Percentiles rank a stretch among this genome's conserved stretches.
These are phyloP conservation scores for Jaltomata sinuosa DNA, from an alignment of 257 asterid genomes.

Conservation along the genomic window DNA sequence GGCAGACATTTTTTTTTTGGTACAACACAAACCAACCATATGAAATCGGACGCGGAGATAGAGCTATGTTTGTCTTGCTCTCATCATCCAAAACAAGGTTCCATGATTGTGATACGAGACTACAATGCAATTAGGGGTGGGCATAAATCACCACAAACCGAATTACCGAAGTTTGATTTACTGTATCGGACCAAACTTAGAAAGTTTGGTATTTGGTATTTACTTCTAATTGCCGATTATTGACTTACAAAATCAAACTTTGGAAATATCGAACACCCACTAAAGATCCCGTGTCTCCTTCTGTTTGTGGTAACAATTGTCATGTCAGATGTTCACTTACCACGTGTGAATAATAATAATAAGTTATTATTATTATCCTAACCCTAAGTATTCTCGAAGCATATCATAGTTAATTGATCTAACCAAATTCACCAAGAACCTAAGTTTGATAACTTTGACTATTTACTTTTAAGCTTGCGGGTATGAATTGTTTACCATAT, in stretches of 20 bases:
- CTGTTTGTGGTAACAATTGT: neutral
- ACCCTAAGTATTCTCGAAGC: neutral
- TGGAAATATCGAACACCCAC: neutral
- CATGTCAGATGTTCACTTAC: neutral
- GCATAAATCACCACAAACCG: neutral
- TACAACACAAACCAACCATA: neutral
- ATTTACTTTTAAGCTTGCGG: neutral
- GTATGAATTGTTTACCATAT: neutral
- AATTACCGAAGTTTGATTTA: neutral
- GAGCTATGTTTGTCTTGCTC: neutral
- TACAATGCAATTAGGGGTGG: neutral
- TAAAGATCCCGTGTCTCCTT: neutral
- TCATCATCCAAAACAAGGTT: neutral
- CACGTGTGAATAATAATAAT: too few relatives aligned
- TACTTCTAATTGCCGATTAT: neutral
- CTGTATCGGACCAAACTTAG: neutral
- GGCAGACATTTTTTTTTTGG: neutral
- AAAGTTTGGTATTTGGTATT: neutral
- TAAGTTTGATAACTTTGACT: neutral
- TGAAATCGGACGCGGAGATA: neutral
- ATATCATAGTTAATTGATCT: neutral
- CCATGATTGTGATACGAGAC: neutral
- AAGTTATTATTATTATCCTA: neutral
- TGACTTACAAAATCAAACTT: neutral
- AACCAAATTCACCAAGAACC: neutral